Conservation (phyloP, 148 eudicot species). For the Spergularia bocconei region DNA sequence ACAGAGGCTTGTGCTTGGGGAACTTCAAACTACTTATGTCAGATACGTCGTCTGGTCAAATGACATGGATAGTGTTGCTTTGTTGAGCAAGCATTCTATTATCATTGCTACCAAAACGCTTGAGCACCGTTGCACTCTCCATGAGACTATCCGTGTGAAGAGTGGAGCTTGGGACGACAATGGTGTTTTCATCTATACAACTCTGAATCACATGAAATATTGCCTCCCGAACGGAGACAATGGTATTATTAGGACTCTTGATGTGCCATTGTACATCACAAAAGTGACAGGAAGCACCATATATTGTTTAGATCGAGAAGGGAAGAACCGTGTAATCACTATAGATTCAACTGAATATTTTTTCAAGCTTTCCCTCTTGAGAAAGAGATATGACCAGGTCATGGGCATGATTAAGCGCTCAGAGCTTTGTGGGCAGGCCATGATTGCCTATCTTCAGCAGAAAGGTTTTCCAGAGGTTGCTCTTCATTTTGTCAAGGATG, state of each 20-base stretch:
- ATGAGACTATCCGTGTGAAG: constrained; percentile 94
- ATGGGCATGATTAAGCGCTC: constrained; percentile 93
- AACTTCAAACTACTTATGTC: constrained; percentile 73
- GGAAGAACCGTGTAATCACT: constrained; percentile 64
- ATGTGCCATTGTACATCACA: constrained; percentile 78
- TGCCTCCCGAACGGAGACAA: constrained; percentile 93
- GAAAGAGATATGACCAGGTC: constrained; percentile 80
- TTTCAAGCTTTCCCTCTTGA: constrained; percentile 75
- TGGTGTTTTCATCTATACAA: constrained; percentile 88
- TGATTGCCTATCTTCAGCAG: constrained; percentile 98
- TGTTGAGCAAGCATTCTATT: constrained; percentile 87
- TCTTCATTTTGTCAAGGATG: constrained; percentile 95
- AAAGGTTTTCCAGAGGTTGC: constrained; percentile 99
- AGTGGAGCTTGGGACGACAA: constrained; percentile 98
- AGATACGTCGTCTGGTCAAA: constrained; percentile 91
- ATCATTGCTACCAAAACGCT: constrained; percentile 84
- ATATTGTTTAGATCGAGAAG: constrained; percentile 90
- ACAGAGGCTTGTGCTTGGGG: constrained; percentile 83
- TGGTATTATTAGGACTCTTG: constrained; percentile 83
- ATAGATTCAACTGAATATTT: constrained; percentile 85
- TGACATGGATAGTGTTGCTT: constrained; percentile 93
- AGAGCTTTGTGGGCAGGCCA: constrained; percentile 92
- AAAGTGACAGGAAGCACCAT: constrained; percentile 71
- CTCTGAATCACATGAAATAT: constrained; percentile 85
- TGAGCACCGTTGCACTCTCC: constrained; percentile 89